Evolutionary conservation across 1,284 basidiomycete genomes (phyloP).

Genomic region (Moesziomyces globuligerus): DNA sequence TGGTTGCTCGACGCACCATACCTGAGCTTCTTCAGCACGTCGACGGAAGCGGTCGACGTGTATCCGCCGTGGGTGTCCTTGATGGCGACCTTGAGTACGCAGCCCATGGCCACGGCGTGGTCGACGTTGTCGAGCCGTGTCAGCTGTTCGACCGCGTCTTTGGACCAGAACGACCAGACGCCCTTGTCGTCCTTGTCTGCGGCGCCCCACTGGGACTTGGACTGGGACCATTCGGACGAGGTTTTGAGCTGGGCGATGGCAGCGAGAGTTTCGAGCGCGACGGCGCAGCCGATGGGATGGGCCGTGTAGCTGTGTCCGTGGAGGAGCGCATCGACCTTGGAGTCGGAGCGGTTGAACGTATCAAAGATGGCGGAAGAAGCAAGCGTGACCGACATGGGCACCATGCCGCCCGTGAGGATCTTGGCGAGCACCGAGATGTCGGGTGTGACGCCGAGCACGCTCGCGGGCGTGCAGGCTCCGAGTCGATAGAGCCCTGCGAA

Average conservation of each 20-base stretch:
- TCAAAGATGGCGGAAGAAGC: constrained; percentile 82
- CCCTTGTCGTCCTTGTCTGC: constrained; percentile 1
- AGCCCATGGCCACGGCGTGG: constrained; percentile 87
- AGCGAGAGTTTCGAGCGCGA: constrained; percentile 82
- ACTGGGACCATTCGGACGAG: constrained; percentile 73
- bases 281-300: constrained; percentile 77
- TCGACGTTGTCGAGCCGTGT: constrained; percentile 75
- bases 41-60: constrained; percentile 49
- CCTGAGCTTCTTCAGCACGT: constrained; percentile 46
- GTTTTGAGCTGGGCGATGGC: constrained; percentile 71
- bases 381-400: constrained; percentile 82
- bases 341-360: constrained; percentile 77
- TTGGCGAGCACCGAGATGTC: constrained; percentile 92
- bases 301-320: constrained; percentile 89
- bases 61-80: constrained; percentile 71
- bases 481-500: constrained; percentile 91
- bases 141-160: constrained; percentile 75
- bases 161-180: constrained; percentile 90
- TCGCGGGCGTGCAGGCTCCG: constrained; percentile 70
- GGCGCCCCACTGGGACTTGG: constrained; percentile 71
- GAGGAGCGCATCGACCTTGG: constrained; percentile 84
- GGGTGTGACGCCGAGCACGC: constrained; percentile 52
- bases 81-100: constrained; percentile 84
- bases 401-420: constrained; percentile 89
- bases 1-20: constrained; percentile 15